Conservation (phyloP, 768 basidiomycete genomes). For the Termitomyces sp. region DNA sequence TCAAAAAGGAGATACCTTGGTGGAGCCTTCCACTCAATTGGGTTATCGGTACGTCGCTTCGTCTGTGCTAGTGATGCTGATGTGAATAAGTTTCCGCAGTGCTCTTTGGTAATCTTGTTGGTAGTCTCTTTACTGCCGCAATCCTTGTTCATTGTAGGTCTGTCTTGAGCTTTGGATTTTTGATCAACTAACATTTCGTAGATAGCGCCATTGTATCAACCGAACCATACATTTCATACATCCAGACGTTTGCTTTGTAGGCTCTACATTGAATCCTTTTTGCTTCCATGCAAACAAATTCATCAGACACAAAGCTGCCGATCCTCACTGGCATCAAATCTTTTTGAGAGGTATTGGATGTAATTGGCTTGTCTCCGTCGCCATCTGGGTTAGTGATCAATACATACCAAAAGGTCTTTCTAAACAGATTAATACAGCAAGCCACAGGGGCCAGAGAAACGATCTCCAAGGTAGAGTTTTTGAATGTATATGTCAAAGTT, state of each 20-base stretch:
- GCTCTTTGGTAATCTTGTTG: constrained; percentile 64
- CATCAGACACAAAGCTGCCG: constrained; percentile 55
- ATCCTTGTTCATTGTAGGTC: constrained; percentile 65
- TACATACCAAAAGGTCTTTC: neutral
- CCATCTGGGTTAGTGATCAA: constrained; percentile 59
- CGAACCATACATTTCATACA: constrained; percentile 55
- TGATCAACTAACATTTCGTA: constrained; percentile 22
- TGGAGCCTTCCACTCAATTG: constrained; percentile 70
- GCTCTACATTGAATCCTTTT: constrained; percentile 20
- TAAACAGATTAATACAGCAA: constrained; percentile 44
- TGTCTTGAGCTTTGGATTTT: neutral
- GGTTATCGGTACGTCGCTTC: constrained; percentile 50
- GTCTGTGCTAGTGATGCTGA: neutral
- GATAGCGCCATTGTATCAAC: constrained; percentile 58
- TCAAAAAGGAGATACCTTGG: constrained; percentile 62
- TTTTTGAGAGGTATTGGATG: constrained; percentile 73
- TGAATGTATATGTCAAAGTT: neutral
- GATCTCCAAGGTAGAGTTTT: constrained; percentile 51
- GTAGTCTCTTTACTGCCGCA: constrained; percentile 68
- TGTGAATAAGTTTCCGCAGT: constrained; percentile 36
- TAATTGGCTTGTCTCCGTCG: constrained; percentile 74
- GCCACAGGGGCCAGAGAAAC: constrained; percentile 64
- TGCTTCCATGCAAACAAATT: neutral
- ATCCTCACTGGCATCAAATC: constrained; percentile 70
- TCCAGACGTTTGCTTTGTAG: constrained; percentile 56